Conservation (phyloP, 2,329 filamentous ascomycete species). For the Epichloe aotearoae region DNA sequence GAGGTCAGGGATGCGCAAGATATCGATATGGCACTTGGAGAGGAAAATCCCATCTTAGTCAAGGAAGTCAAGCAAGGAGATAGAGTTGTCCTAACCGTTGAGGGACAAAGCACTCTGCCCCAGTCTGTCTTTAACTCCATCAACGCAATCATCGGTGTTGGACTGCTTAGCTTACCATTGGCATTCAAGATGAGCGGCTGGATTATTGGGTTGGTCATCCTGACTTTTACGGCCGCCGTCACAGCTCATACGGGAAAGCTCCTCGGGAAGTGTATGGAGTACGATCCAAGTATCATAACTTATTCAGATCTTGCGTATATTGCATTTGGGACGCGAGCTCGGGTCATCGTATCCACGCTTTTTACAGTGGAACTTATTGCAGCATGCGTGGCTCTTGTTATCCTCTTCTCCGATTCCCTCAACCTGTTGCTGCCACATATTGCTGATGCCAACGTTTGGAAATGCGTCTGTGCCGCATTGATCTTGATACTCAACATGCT, state of each 20-base stretch:
- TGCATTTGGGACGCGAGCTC: conserved; percentile 72
- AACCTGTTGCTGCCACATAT: conserved; percentile 62
- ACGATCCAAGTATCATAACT: conserved; percentile 74
- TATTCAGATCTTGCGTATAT: conserved; percentile 90
- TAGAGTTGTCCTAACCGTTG: conserved; percentile 68
- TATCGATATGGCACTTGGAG: conserved; percentile 14
- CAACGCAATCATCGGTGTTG: conserved; percentile 84
- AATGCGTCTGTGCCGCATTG: conserved; percentile 66
- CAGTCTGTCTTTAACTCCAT: conserved; percentile 96
- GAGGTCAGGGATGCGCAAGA: conserved; percentile 17
- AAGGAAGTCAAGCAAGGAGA: conserved; percentile 84
- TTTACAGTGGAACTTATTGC: conserved; percentile 82
- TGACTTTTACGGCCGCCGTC: conserved; percentile 58
- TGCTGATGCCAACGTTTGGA: conserved; percentile 59
- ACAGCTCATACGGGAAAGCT: conserved; percentile 81
- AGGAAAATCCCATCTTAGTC: conserved; percentile 61
- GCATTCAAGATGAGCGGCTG: conserved; percentile 81
- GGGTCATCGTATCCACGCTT: conserved; percentile 68
- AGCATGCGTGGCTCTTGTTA: conserved; percentile 77
- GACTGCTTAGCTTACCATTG: conserved; percentile 76
- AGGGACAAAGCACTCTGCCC: conserved; percentile 87
- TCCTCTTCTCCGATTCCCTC: conserved; percentile 88
- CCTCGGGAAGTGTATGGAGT: conserved; percentile 76
- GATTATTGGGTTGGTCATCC: conserved; percentile 65
- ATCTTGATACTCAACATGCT: conserved; percentile 75